Evolutionary conservation across 2,329 filamentous ascomycete genomes (phyloP).

Genomic region (Aurifilum marmelostoma): DNA sequence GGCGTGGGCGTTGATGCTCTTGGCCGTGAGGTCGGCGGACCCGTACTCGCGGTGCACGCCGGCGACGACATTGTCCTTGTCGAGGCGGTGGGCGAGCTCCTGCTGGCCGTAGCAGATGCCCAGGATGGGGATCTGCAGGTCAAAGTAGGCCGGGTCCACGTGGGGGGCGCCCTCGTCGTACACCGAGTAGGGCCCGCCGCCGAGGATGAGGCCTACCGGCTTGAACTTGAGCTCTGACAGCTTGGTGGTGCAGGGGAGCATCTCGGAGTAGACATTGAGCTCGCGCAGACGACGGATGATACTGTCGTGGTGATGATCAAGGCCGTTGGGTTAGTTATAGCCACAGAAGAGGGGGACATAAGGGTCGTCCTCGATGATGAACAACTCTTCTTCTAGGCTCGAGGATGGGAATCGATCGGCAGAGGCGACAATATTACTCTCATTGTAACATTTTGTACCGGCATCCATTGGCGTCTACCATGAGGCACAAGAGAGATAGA

Average conservation of each 20-base stretch:
- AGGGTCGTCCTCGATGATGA: too few relatives aligned
- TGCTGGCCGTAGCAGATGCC: constrained; percentile 29
- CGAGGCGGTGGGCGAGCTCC: constrained; percentile 28
- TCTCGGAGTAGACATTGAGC: constrained; percentile 82
- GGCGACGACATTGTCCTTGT: constrained; percentile 26
- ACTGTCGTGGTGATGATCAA: constrained; percentile 3
- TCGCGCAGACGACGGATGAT: constrained; percentile 76
- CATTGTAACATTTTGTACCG: background rate
- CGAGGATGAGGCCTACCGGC: constrained; percentile 77
- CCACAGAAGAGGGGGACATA: background rate
- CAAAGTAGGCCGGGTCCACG: constrained; percentile 80
- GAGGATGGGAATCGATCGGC: background rate
- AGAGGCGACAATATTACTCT: background rate
- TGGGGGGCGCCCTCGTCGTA: constrained; percentile 75
- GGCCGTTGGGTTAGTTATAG: background rate
- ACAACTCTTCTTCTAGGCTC: too few relatives aligned
- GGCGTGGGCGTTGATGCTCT: constrained; percentile 60
- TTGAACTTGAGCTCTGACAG: constrained; percentile 75
- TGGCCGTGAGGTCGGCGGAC: constrained; percentile 56
- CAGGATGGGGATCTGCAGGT: constrained; percentile 66
- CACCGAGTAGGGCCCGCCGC: constrained; percentile 66
- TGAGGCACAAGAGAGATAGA: background rate
- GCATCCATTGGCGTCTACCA: background rate
- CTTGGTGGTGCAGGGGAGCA: constrained; percentile 87
- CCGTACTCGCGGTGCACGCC: constrained; percentile 27